Evolutionary conservation across 129 eudicot genomes (phyloP).

Genomic region (Flaveria ramosissima): DNA sequence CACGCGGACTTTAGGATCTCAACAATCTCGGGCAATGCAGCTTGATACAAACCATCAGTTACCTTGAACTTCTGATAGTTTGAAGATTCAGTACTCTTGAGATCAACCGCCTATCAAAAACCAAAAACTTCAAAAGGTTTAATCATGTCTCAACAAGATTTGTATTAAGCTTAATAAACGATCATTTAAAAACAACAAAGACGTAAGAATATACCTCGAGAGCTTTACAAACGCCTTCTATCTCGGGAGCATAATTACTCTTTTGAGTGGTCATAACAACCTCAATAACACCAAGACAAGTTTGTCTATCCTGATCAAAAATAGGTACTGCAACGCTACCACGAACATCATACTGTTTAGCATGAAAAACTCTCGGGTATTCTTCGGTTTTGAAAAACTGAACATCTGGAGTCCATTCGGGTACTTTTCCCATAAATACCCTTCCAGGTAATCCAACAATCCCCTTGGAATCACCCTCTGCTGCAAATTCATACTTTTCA

Average conservation of each 20-base stretch:
- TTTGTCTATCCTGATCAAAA: slow-evolving; percentile 64
- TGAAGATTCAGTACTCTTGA: slow-evolving; percentile 55
- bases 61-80: slow-evolving; percentile 43
- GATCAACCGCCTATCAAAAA: slow-evolving; percentile 70
- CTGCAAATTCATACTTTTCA: slow-evolving; percentile 50
- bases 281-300: slow-evolving; percentile 87
- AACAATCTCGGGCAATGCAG: slow-evolving; percentile 71
- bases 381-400: slow-evolving; percentile 71
- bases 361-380: slow-evolving; percentile 76
- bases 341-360: slow-evolving; percentile 66
- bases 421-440: slow-evolving; percentile 74
- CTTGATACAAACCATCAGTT: slow-evolving; percentile 51
- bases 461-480: slow-evolving; percentile 57
- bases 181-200: neutral
- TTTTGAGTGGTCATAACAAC: slow-evolving; percentile 75
- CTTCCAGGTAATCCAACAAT: slow-evolving; percentile 79
- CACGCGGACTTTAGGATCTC: slow-evolving; percentile 72
- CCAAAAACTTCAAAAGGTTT: slow-evolving; percentile 17
- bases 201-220: slow-evolving; percentile 61
- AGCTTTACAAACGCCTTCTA: slow-evolving; percentile 82
- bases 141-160: slow-evolving; percentile 1
- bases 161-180: neutral
- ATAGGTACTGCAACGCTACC: slow-evolving; percentile 92
- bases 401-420: slow-evolving; percentile 98
- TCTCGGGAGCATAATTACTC: slow-evolving; percentile 64